A percentile compares a stretch with the other conserved stretches of the same genome.
These are phyloP conservation scores for Rostrohypoxylon terebratum DNA, from an alignment of 495 filamentous ascomycete species.

Conservation along the genomic window DNA sequence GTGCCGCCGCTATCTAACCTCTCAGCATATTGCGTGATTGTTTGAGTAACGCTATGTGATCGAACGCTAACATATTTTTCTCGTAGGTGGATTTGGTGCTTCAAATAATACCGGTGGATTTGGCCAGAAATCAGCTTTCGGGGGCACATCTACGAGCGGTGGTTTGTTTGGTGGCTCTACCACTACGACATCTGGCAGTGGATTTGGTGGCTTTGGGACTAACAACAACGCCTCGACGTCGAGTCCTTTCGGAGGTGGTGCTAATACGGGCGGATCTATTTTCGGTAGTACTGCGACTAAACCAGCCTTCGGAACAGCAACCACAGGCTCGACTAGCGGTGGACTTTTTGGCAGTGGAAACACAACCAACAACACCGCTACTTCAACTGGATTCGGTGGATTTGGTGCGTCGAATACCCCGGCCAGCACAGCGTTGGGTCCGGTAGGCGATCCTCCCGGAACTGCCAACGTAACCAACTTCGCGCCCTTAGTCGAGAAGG, in stretches of 20 bases:
- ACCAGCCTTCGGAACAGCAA: constrained; percentile 58
- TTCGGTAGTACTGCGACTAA: constrained; percentile 53
- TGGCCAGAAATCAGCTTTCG: constrained; percentile 56
- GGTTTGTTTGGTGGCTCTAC: constrained; percentile 50
- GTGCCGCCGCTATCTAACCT: constrained; percentile 57
- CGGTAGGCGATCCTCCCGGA: constrained; percentile 67
- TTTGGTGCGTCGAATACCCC: constrained; percentile 52
- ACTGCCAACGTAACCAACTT: constrained; percentile 80
- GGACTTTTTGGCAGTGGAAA: constrained; percentile 61
- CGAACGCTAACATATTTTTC: constrained; percentile 39
- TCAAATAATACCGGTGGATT: constrained; percentile 60
- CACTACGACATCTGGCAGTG: constrained; percentile 45
- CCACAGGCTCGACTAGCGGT: constrained; percentile 58
- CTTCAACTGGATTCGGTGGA: constrained; percentile 60
- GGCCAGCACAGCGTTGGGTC: constrained; percentile 64
- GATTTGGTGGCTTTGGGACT: constrained; percentile 63
- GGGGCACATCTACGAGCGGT: constrained; percentile 40
- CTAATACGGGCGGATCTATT: constrained; percentile 50
- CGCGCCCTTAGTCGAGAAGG: constrained; percentile 82
- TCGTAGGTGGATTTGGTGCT: constrained; percentile 47
- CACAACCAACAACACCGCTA: constrained; percentile 41
- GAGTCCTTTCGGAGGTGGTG: constrained; percentile 59
- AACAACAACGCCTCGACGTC: constrained; percentile 56
- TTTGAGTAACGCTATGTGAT: background rate
- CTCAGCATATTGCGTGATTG: background rate